phyloP scores from a whole-genome alignment of 2,329 filamentous ascomycete species.

The Sclerotinia subarctica region DNA sequence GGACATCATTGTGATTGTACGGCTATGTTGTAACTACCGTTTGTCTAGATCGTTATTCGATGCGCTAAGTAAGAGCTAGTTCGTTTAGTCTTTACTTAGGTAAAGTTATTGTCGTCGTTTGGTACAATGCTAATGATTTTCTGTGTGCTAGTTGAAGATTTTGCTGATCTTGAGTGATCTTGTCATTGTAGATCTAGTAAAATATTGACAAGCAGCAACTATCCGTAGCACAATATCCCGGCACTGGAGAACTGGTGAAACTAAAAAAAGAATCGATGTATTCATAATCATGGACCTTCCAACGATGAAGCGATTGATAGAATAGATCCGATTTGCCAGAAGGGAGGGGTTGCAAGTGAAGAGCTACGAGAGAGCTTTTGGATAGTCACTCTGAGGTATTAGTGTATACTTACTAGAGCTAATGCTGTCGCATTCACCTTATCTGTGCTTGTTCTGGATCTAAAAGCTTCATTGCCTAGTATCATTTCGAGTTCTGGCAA shows the following conservation, averaged over 20 bases:
- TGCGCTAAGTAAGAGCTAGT: too few relatives aligned
- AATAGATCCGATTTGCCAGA: too few relatives aligned
- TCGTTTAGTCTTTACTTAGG: not conserved
- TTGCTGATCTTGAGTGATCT: not conserved
- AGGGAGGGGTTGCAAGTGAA: too few relatives aligned
- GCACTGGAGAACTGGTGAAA: not conserved
- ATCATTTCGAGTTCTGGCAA: not conserved
- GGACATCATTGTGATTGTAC: not conserved
- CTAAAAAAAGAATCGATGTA: not conserved
- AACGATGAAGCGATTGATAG: too few relatives aligned
- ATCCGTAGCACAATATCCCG: not conserved
- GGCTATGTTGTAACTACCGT: not conserved
- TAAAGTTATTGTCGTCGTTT: not conserved
- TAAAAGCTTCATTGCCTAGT: not conserved
- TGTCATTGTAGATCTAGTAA: too few relatives aligned
- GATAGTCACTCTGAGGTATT: too few relatives aligned
- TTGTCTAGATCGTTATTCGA: not conserved
- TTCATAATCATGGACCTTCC: too few relatives aligned
- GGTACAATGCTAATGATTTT: not conserved
- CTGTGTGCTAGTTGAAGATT: not conserved
- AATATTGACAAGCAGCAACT: not conserved
- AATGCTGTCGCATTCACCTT: too few relatives aligned
- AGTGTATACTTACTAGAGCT: too few relatives aligned
- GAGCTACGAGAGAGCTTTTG: too few relatives aligned
- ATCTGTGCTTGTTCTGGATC: not conserved